Conservation (phyloP, 257 asterid genomes). For the Penstemon newberryi region DNA sequence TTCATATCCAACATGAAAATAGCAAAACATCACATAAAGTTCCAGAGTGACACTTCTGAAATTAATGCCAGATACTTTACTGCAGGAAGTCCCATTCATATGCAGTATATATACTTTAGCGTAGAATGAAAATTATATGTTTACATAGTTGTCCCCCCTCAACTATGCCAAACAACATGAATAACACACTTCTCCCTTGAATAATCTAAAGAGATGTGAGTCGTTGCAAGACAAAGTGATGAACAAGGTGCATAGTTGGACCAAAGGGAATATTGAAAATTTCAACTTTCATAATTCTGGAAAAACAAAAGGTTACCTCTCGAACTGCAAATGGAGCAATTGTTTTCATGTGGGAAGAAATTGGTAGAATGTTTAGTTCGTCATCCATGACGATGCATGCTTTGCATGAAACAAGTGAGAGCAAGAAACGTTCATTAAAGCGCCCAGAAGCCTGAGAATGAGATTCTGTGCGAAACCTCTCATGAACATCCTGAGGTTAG, state of each 20-base stretch:
- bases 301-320: conserved; percentile 53
- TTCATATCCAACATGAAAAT: conserved; percentile 31
- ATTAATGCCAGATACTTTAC: neutral
- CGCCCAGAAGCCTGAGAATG: conserved; percentile 79
- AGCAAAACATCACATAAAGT: conserved; percentile 22
- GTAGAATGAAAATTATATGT: neutral
- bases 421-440: conserved; percentile 94
- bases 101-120: neutral
- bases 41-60: conserved; percentile 10
- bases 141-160: neutral
- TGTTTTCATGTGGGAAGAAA: conserved; percentile 91
- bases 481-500: conserved; percentile 86
- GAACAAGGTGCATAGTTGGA: conserved; percentile 17
- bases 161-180: neutral
- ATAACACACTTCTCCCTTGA: neutral
- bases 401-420: conserved; percentile 88
- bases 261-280: neutral
- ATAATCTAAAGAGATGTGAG: neutral
- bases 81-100: neutral
- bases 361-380: conserved; percentile 85
- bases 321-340: conserved; percentile 50
- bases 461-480: conserved; percentile 92
- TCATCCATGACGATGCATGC: conserved; percentile 97
- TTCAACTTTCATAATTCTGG: conserved; percentile 9
- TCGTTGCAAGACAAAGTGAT: conserved; percentile 1